Base-by-base conservation (phyloP, 768 basidiomycete species). In the Trametes maxima region DNA sequence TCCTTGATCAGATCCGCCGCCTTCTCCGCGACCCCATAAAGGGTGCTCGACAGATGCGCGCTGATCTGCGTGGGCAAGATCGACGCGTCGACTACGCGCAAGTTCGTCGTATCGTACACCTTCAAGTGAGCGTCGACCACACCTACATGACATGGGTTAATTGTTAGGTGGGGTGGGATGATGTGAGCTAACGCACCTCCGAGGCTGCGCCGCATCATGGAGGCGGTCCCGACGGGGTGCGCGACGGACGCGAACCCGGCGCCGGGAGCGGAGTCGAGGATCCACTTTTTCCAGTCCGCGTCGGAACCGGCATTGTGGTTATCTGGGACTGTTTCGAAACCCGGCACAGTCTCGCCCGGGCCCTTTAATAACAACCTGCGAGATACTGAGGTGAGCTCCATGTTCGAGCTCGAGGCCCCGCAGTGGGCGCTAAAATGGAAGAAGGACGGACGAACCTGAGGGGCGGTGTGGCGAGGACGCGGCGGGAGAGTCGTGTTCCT, bases 1-100 rank as follows among this genome's bases (percentile, higher is more conserved):
- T 43, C 62, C 57, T 67, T 68, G 60, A 75, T 72, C 46, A 74
- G 28, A 35, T 72, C 74, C 17, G 72, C 70, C 4, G 73, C 73
- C 47, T 72, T 70, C 60, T 75, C 74, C 12, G 69, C 74, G 4
- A 74, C 58, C 13, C 67, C 67, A 47, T 70, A 72, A 21, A 67
- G 67, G 57, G 82, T 81, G 12, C 79, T 75, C 35, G 75, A 75
- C 55, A 82, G 58, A 64, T 82, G 82, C 4, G 79, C 79, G n/a
- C 79, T 76, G 40, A 82, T 72, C 54, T 79, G 73, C 25, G 85
- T 71, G 1, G 85, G 84, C 69, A 83, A 79, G 21, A 87, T 77
- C 0, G 81, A 83, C 13, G 83, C 75, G 65, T 85, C 84, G 17
- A 78, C 78, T 25, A 87, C 84, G 61, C 86, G 77, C 36, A 86